Evolutionary conservation across 805 yeast genomes (phyloP).

Genomic region (Nakazawaea ambrosiae): DNA sequence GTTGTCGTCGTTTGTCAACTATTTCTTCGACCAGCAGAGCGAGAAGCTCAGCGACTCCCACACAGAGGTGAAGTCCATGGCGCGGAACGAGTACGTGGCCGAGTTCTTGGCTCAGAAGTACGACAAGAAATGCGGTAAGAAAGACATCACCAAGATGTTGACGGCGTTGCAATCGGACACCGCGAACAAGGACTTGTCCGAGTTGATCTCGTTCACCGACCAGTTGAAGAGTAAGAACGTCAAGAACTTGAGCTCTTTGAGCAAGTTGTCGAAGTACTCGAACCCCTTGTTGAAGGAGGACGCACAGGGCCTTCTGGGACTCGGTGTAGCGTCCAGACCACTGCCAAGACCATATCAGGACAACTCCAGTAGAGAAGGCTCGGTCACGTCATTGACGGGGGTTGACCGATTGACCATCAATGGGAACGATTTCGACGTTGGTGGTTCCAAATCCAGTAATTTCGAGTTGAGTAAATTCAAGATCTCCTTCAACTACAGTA

Average conservation of each 20-base stretch:
- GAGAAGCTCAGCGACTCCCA: background rate
- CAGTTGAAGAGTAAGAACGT: constrained; percentile 8
- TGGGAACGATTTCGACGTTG: background rate
- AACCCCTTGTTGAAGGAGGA: background rate
- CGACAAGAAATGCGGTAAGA: constrained; percentile 1
- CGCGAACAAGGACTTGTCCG: constrained; percentile 1
- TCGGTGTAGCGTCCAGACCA: background rate
- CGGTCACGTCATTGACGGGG: background rate
- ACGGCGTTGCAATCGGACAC: background rate
- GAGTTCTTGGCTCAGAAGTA: constrained; percentile 4
- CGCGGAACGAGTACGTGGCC: constrained; percentile 7
- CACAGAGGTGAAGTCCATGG: background rate
- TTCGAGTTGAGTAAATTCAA: constrained; percentile 10
- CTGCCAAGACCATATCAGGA: background rate
- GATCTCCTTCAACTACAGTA: constrained; percentile 7
- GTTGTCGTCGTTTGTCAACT: background rate
- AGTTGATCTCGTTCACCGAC: constrained; percentile 4
- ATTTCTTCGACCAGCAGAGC: background rate
- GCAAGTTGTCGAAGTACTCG: constrained; percentile 1
- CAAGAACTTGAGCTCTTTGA: background rate
- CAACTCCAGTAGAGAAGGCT: constrained; percentile 1
- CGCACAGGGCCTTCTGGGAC: background rate
- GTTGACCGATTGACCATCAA: constrained; percentile 6
- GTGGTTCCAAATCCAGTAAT: background rate
- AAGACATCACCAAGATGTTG: constrained; percentile 2